Base-by-base conservation (phyloP, 148 eudicot genomes). In the Spergularia bocconei region DNA sequence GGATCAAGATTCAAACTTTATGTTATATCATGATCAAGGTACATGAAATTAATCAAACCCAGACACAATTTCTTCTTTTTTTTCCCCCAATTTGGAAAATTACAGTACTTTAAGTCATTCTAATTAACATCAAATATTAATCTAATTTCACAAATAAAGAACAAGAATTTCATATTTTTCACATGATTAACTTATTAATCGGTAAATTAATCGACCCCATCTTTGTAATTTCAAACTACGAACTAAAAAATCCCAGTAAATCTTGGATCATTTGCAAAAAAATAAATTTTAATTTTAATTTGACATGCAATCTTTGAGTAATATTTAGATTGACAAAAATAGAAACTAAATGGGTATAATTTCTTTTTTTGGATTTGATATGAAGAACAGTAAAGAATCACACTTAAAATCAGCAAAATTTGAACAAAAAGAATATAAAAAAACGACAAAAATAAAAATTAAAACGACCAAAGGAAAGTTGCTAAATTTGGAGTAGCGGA, bases 401-500 rank as follows among this genome's bases (percentile, higher is more conserved):
- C 54, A 64, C 36, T 52, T 9, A 50, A 70, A 20, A 15, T 8
- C 48, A 25, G n/a, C 48, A 21, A 59, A 57, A 57, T 23, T 56
- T 20, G 25, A 15, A 57, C 44, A 71, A 38, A 6, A 6, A 11
- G 29, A 4, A 47, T 1, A 0, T 39, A 8, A 0, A 16, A 50
- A 29, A 29, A 29, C 36, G 36, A 29, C 4, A 29, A 1, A n/a
- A 36, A 19, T 10, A 44, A 2, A 6, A 38, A 3, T 10, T 19
- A 58, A 48, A 44, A 15, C 12, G 4, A n/a, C 21, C 16, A 7
- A 7, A 55, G 21, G 41, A 3, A 79, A 63, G 56, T 75, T 79
- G 53, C 78, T 74, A 69, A 21, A 53, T 60, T 75, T 69, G 25
- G 75, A 79, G 51, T 0, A 55, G 14, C 11, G 21, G 52, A 68